Conservation (phyloP, 345 rosid species). For the Syzygium aromaticum region DNA sequence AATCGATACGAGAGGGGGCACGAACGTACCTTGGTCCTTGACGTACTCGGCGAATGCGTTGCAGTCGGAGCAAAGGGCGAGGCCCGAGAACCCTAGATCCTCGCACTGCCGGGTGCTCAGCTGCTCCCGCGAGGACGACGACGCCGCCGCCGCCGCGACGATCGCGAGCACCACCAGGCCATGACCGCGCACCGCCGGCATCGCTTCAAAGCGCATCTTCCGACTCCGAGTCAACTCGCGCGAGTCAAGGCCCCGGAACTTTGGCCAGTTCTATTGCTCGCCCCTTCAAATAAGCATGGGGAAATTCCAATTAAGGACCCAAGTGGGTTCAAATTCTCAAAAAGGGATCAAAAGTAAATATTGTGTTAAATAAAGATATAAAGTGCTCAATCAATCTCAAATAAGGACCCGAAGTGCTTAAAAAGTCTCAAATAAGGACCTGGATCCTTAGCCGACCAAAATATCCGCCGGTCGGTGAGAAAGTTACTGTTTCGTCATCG, state of each 20-base stretch:
- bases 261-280: background rate
- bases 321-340: no score
- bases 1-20: background rate
- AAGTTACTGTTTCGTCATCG: no score
- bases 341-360: no score
- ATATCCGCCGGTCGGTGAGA: no score
- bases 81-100: conserved; percentile 88
- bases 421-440: no score
- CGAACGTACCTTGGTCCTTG: conserved; percentile 76
- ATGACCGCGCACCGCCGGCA: background rate
- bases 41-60: conserved; percentile 77
- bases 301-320: no score
- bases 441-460: no score
- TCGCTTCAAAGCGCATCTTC: background rate
- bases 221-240: background rate
- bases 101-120: conserved; percentile 69
- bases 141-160: background rate
- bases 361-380: no score
- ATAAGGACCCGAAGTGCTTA: no score
- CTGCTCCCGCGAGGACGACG: conserved; percentile 33
- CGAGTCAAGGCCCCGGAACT: background rate
- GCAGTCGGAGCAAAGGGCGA: conserved; percentile 97
- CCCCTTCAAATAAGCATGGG: background rate
- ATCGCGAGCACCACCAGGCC: background rate
- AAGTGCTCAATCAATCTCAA: no score